Base-by-base conservation (phyloP, 2,329 filamentous ascomycete genomes). In the Colletotrichum musae region DNA sequence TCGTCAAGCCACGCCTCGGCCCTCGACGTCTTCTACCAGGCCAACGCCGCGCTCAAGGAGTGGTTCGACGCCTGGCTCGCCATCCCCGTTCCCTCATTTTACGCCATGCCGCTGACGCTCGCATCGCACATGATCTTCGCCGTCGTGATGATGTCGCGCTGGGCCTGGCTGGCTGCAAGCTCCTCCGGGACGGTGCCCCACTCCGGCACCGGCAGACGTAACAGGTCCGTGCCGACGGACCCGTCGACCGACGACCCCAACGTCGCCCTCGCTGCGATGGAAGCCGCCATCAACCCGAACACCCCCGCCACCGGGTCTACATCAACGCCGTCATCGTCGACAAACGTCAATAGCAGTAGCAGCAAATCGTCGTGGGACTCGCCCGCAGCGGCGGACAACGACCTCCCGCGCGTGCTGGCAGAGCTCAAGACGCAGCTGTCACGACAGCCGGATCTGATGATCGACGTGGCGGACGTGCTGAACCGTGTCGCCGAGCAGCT, bases 51-150 rank as follows among this genome's bases (percentile, higher is more conserved):
- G 1, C 73, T 88, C 0, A 83, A 81, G 45, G 74, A 76, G 0
- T 89, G 85, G 77, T 88, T 89, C 57, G 81, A 86, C 2, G 78
- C 78, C 45, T 87, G 86, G 80, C 77, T 85, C 2, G 74, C 79
- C 0, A 75, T 89, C 0, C 82, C 87, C 0, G 75, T 82, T 0
- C 71, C 75, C 0, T 75, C 80, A 4, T 87, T 85, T 63, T 82
- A 83, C 65, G 78, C 81, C 36, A 77, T 87, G 26, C 85, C 87
- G 0, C 82, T 87, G 9, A 77, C 82, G 0, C 73, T 81, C 0
- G 84, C 80, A 41, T 76, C 81, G 1, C 84, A 88, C 61, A 75
- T 88, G 0, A 81, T 87, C 4, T 86, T 87, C 60, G 83, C 81
- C n/a, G 75, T 86, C 50, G 84, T 80, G 5, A 85, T 87, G 80